Evolutionary conservation across 192 early-diverging fungal species (phyloP), one percentile per base, ranked within the genome.

Genomic region (Backusella westeae): DNA sequence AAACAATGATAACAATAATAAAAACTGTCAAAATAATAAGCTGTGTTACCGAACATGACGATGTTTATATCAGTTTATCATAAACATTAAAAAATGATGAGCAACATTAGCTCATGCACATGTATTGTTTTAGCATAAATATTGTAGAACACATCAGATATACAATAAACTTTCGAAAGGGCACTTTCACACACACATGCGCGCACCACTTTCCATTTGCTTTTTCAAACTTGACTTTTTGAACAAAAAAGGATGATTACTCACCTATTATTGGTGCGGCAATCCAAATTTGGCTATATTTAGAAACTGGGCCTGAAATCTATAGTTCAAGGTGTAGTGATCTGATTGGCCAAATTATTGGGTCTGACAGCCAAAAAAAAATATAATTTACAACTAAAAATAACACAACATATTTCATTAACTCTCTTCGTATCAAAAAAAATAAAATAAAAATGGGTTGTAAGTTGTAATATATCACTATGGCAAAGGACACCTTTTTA

Each of bases 371-470:
- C 35, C 63, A 66, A 23, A 66, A 32, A 66, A 34, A 66, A 65
- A 14, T 2, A 66, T 34, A 23, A 15, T 12, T 67, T 32, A 32
- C 15, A 34, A 34, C 26, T 67, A 67, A 34, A 67, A 35, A 67
- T 67, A n/a, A n/a, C 35, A 35, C 68, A 21, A 7, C 29, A 29
- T 69, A 34, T 34, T 26, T 41, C 12, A 44, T 21, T 42, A 23
- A 19, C 12, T 70, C 15, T 41, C 69, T 70, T 34, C 39, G 8
- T 35, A 41, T 41, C n/a, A 41, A 23, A 36, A 26, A 2, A 71
- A n/a, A n/a, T n/a, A n/a, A 29, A 67, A 35, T 7, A 67, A 29
- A 35, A 67, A 67, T 67, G 66, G 66, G 66, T 67, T 35, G 66
- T 67, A 67, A 67, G 66, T 67, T 32, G 12, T n/a, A 4, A 69